Conservation (phyloP, 1,139 yeast species). For the Protomyces gravidus region DNA sequence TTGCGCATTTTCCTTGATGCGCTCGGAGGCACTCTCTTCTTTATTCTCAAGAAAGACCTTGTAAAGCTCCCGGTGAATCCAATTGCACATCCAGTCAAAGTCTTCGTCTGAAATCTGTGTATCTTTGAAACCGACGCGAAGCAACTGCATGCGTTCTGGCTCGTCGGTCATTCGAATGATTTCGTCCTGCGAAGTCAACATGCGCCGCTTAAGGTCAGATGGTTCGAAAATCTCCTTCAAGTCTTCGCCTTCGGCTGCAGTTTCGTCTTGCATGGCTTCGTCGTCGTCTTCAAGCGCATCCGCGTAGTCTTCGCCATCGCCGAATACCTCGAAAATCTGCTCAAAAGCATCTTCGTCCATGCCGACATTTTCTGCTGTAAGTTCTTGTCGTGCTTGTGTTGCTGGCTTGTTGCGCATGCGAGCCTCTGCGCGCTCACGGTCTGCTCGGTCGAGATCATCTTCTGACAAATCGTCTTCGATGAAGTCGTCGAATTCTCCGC, state of each 20-base stretch:
- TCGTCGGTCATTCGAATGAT: constrained; percentile 77
- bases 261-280: constrained; percentile 34
- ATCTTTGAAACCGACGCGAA: constrained; percentile 57
- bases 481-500: constrained; percentile 90
- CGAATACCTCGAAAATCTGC: constrained; percentile 90
- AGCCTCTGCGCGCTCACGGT: constrained; percentile 37
- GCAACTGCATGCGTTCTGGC: constrained; percentile 86
- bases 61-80: constrained; percentile 55
- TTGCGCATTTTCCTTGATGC: constrained; percentile 38
- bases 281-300: constrained; percentile 72
- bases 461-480: constrained; percentile 95
- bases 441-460: constrained; percentile 58
- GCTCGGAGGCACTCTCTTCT: constrained; percentile 31
- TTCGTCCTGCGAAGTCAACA: constrained; percentile 91
- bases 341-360: constrained; percentile 90
- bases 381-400: constrained; percentile 7
- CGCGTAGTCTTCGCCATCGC: constrained; percentile 92
- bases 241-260: constrained; percentile 39
- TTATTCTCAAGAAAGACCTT: constrained; percentile 24
- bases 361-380: constrained; percentile 40
- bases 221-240: constrained; percentile 91
- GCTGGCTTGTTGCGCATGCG: constrained; percentile 4
- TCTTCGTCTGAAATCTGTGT: constrained; percentile 69
- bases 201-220: constrained; percentile 80
- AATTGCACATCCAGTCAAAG: constrained; percentile 41